Evolutionary conservation across 306 rosid species (phyloP).

Genomic region (Trifolium fragiferum): DNA sequence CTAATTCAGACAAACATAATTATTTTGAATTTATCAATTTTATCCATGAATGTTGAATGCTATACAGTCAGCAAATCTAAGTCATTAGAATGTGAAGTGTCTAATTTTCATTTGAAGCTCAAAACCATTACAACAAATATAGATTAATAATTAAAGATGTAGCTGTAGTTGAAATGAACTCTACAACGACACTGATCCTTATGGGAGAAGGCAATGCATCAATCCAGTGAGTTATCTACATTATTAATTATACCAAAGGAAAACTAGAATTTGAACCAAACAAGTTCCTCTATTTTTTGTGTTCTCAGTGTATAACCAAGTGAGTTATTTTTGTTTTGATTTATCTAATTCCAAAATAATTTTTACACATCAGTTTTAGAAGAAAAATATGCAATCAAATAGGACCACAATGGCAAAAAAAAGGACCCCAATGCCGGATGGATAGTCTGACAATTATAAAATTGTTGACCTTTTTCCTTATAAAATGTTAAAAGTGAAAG

Average conservation of each 20-base stretch:
- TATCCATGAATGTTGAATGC: background rate
- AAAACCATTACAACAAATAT: too few relatives aligned
- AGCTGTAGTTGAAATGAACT: too few relatives aligned
- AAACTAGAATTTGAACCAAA: background rate
- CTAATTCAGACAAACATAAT: background rate
- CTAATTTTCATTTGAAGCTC: background rate
- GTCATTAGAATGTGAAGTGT: background rate
- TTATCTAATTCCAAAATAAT: background rate
- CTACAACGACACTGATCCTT: too few relatives aligned
- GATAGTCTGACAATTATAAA: background rate
- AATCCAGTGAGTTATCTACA: background rate
- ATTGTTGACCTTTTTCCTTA: background rate
- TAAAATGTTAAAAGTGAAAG: background rate
- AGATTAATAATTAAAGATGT: too few relatives aligned
- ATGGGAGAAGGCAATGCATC: background rate
- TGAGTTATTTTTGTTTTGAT: background rate
- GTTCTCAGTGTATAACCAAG: background rate
- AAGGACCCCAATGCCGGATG: background rate
- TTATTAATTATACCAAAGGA: background rate
- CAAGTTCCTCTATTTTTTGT: background rate
- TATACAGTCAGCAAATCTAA: background rate
- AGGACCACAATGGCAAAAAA: background rate
- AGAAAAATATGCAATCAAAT: background rate
- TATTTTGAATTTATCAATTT: background rate
- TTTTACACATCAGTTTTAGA: background rate